These are phyloP conservation scores for Penicillium longicatenatum DNA, from an alignment of 495 filamentous ascomycete genomes.

Conservation along the genomic window DNA sequence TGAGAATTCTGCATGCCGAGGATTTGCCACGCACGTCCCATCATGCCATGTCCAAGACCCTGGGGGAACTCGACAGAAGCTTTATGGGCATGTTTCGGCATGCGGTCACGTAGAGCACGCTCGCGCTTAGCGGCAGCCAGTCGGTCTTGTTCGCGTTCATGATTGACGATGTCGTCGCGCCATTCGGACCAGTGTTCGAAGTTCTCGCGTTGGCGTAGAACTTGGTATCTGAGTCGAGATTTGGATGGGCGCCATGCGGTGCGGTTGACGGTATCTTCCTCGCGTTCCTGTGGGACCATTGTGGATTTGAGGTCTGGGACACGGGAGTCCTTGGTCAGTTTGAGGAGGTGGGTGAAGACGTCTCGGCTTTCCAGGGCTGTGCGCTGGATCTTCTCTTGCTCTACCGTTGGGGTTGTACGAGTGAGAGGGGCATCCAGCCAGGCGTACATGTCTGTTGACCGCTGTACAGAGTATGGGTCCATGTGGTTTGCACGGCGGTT, in stretches of 20 bases:
- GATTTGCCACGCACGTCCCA: constrained; percentile 49
- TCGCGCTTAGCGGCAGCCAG: constrained; percentile 39
- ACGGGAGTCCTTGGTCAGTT: constrained; percentile 60
- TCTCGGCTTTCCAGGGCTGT: constrained; percentile 69
- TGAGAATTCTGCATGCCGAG: constrained; percentile 43
- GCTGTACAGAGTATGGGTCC: constrained; percentile 61
- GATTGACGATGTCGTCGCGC: constrained; percentile 55
- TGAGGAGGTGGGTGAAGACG: constrained; percentile 69
- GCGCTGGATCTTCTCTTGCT: constrained; percentile 58
- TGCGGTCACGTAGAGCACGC: constrained; percentile 30
- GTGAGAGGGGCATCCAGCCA: constrained; percentile 68
- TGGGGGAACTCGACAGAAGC: constrained; percentile 39
- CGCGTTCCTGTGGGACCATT: constrained; percentile 30
- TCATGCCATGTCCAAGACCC: constrained; percentile 46
- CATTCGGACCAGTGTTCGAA: constrained; percentile 63
- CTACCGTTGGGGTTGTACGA: constrained; percentile 42
- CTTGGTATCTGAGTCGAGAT: constrained; percentile 57
- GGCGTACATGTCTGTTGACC: constrained; percentile 49
- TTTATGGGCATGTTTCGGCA: constrained; percentile 30
- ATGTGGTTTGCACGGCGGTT: constrained; percentile 65
- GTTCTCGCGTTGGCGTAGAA: constrained; percentile 61
- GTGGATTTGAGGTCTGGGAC: constrained; percentile 56
- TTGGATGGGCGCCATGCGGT: constrained; percentile 62
- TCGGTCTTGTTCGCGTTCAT: constrained; percentile 48
- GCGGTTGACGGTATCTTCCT: constrained; percentile 47